Evolutionary conservation across 176 grass and related monocot genomes (phyloP).

Genomic region (Triticum dicoccoides): DNA sequence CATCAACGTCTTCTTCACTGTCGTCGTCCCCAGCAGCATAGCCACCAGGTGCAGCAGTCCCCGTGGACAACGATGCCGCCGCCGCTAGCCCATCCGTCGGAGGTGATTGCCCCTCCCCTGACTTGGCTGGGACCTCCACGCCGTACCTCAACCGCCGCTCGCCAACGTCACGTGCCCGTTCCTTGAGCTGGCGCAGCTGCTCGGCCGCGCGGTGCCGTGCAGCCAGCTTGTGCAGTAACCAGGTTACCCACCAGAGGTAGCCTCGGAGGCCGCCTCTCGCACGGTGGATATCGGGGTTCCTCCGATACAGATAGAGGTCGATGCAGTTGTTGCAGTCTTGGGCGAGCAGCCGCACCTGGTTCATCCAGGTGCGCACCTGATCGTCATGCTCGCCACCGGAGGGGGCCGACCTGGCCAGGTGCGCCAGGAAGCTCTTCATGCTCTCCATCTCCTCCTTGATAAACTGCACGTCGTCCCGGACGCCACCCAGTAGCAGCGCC

Average conservation of each 20-base stretch:
- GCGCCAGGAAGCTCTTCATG: constrained; percentile 5
- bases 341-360: neutral
- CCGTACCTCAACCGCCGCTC: neutral
- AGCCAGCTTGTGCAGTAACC: neutral
- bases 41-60: too few relatives aligned
- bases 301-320: neutral
- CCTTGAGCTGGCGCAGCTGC: neutral
- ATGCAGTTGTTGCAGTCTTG: constrained; percentile 12
- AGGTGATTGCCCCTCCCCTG: too few relatives aligned
- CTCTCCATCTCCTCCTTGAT: constrained; percentile 2
- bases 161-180: neutral
- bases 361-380: constrained; percentile 9
- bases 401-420: neutral
- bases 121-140: neutral
- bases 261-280: neutral
- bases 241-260: neutral
- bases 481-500: neutral
- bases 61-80: too few relatives aligned
- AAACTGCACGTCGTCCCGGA: neutral
- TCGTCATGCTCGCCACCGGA: neutral
- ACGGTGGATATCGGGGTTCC: neutral
- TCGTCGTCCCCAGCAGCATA: neutral
- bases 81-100: too few relatives aligned
- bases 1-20: too few relatives aligned
- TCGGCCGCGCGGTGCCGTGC: neutral